Conservation (phyloP, 768 basidiomycete genomes). For the Boletus coccyginus region DNA sequence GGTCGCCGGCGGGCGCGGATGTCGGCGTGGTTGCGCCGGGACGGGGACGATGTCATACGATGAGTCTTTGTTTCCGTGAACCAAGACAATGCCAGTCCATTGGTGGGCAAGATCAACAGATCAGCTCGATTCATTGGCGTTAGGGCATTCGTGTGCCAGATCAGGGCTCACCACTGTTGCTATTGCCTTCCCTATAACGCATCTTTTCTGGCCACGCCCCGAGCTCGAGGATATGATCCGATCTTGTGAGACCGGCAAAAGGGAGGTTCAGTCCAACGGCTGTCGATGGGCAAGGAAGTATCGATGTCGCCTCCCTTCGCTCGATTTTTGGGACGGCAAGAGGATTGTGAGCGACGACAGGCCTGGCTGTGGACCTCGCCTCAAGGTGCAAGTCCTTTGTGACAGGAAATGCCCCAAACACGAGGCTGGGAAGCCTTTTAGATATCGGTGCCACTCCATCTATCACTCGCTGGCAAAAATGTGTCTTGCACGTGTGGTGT, state of each 20-base stretch:
- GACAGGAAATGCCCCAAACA: slow-evolving; percentile 21
- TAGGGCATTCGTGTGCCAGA: background rate
- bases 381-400: slow-evolving; percentile 12
- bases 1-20: slow-evolving; percentile 31
- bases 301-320: too few species aligned
- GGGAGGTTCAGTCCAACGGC: background rate
- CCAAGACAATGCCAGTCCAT: background rate
- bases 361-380: slow-evolving; percentile 1
- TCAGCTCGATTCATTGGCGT: slow-evolving; percentile 5
- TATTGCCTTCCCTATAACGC: slow-evolving; percentile 24
- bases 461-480: slow-evolving; percentile 20
- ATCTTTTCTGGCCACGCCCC: slow-evolving; percentile 6
- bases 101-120: slow-evolving; percentile 13
- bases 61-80: slow-evolving; percentile 23
- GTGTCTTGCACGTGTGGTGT: slow-evolving; percentile 17
- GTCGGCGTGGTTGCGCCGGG: slow-evolving; percentile 17
- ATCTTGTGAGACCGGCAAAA: background rate
- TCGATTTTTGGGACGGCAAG: background rate
- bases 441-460: slow-evolving; percentile 22
- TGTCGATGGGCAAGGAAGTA: background rate
- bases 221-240: background rate
- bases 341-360: background rate
- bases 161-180: slow-evolving; percentile 29
- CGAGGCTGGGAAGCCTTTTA: slow-evolving; percentile 24
- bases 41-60: slow-evolving; percentile 30